A percentile compares a stretch with the other conserved stretches of the same genome.
Evolutionary conservation across 1,284 basidiomycete species (phyloP).

Genomic region (Polyporus tsugae): DNA sequence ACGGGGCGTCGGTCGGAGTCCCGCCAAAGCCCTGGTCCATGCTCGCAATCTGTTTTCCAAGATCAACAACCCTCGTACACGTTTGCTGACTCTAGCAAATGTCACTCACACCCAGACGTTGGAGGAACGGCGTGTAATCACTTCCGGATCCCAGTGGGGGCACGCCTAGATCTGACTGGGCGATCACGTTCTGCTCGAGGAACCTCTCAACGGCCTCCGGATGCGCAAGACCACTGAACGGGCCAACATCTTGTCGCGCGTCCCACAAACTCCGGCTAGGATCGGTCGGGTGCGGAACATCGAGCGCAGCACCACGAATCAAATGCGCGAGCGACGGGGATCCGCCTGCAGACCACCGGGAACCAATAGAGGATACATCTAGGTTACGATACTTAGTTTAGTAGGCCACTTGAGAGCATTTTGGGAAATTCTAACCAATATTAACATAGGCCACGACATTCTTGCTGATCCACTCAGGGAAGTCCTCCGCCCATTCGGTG

Average conservation of each 20-base stretch:
- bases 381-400: conserved; percentile 8
- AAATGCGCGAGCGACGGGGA: conserved; percentile 86
- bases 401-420: conserved; percentile 31
- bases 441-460: conserved; percentile 92
- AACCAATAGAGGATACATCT: conserved; percentile 78
- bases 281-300: conserved; percentile 72
- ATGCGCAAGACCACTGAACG: conserved; percentile 51
- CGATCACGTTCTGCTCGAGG: conserved; percentile 36
- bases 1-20: conserved; percentile 65
- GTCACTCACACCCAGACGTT: conserved; percentile 57
- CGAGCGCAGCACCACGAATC: conserved; percentile 70
- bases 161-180: conserved; percentile 44
- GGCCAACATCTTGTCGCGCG: conserved; percentile 63
- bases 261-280: conserved; percentile 70
- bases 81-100: no score
- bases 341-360: conserved; percentile 59
- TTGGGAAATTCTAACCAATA: conserved; percentile 53
- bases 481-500: conserved; percentile 93
- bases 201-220: conserved; percentile 41
- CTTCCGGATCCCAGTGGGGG: conserved; percentile 63
- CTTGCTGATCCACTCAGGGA: conserved; percentile 78
- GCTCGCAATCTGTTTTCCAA: conserved; percentile 54
- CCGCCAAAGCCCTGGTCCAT: conserved; percentile 59
- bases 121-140: conserved; percentile 87
- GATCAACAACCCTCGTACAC: neutral